These are phyloP conservation scores for Teratosphaeriaceae sp. DNA, from an alignment of 2,329 filamentous ascomycete species.

Conservation along the genomic window DNA sequence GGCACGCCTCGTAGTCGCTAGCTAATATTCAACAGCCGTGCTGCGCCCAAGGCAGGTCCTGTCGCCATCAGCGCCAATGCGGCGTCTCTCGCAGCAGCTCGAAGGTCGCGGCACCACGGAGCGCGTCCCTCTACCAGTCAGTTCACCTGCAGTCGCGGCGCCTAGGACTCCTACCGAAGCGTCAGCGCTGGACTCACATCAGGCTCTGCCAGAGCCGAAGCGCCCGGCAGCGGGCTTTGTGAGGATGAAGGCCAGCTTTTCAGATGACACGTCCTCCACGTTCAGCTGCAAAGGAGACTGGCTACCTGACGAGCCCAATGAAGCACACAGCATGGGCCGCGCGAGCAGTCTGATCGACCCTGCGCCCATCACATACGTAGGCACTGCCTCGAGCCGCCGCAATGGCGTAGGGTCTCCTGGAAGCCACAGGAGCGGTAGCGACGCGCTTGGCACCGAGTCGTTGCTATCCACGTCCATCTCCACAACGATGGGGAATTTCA, in stretches of 20 bases:
- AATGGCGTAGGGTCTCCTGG: too few relatives aligned
- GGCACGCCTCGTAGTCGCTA: too few relatives aligned
- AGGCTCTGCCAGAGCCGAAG: too few relatives aligned
- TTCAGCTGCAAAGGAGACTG: constrained; percentile 30
- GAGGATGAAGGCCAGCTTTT: constrained; percentile 13
- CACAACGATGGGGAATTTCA: neutral
- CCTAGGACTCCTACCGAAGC: too few relatives aligned
- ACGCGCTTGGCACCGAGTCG: neutral
- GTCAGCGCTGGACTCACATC: too few relatives aligned
- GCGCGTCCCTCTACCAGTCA: too few relatives aligned
- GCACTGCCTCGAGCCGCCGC: too few relatives aligned
- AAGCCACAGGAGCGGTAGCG: too few relatives aligned
- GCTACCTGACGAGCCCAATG: constrained; percentile 24
- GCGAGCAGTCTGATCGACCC: too few relatives aligned
- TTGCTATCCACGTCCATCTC: neutral
- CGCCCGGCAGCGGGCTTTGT: neutral
- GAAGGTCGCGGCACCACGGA: constrained; percentile 29
- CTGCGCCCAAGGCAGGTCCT: constrained; percentile 16
- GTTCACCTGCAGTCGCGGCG: too few relatives aligned
- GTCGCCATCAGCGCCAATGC: constrained; percentile 36
- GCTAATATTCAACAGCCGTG: constrained; percentile 21
- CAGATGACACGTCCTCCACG: constrained; percentile 26
- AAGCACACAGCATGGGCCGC: too few relatives aligned
- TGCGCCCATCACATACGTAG: neutral
- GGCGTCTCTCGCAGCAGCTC: constrained; percentile 33